phyloP scores from a whole-genome alignment of 257 asterid species.

The Rhazya stricta region DNA sequence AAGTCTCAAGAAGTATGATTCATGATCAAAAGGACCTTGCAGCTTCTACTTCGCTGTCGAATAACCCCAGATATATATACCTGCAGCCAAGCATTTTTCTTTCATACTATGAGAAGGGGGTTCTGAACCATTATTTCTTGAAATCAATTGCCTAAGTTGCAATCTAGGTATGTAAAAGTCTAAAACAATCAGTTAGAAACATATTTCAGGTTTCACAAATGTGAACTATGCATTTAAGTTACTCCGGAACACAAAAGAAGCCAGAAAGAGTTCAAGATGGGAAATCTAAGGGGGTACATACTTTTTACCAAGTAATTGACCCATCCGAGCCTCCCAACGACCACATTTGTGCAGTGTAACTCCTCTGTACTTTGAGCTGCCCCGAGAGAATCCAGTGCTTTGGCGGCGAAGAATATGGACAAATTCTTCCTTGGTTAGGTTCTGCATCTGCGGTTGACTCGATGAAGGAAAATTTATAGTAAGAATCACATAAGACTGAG shows the following conservation, averaged over 20 bases:
- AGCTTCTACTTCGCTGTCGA: slow-evolving; percentile 63
- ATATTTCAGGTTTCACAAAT: slow-evolving; percentile 3
- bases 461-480: slow-evolving; percentile 9
- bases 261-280: neutral
- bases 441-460: slow-evolving; percentile 44
- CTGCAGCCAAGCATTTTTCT: slow-evolving; percentile 49
- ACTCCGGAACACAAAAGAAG: neutral
- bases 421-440: slow-evolving; percentile 67
- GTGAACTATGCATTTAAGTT: neutral
- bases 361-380: slow-evolving; percentile 69
- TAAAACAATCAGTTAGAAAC: neutral
- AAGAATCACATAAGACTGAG: neutral
- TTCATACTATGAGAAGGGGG: slow-evolving; percentile 32
- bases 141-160: slow-evolving; percentile 19
- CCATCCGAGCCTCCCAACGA: slow-evolving; percentile 74
- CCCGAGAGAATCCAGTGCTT: slow-evolving; percentile 71
- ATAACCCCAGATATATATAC: slow-evolving; percentile 60
- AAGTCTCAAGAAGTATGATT: slow-evolving; percentile 21
- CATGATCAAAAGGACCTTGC: slow-evolving; percentile 53
- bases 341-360: slow-evolving; percentile 64
- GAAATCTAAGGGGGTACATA: slow-evolving; percentile 18
- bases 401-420: slow-evolving; percentile 70
- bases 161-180: neutral
- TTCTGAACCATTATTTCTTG: slow-evolving; percentile 19
- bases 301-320: slow-evolving; percentile 70